A percentile compares a stretch with the other conserved stretches of the same genome.
Evolutionary conservation across 176 grass and related monocot species (phyloP).

Genomic region (Elymus sibiricus): DNA sequence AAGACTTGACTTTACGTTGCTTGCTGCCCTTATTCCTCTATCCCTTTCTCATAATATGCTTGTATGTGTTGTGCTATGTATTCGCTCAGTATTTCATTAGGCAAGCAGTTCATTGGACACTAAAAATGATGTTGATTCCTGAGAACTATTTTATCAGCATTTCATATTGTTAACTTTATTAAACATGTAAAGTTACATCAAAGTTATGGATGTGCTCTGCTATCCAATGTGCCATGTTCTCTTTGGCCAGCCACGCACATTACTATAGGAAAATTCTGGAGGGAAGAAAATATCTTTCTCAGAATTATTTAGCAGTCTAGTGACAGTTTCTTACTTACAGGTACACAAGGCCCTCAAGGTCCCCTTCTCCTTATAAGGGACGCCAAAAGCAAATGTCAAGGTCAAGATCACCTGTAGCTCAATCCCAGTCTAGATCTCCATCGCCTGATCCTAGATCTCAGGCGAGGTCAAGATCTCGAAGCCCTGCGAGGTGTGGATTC

Average conservation of each 20-base stretch:
- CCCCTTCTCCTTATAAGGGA: conserved; percentile 64
- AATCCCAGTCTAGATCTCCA: conserved; percentile 48
- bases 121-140: not conserved
- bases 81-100: not conserved
- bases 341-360: conserved; percentile 56
- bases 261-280: not conserved
- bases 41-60: not conserved
- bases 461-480: conserved; percentile 48
- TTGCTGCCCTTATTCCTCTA: not conserved
- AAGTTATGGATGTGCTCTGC: not conserved
- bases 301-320: not conserved
- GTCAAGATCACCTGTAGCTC: conserved; percentile 44
- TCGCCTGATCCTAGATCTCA: conserved; percentile 51
- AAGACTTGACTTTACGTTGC: not conserved
- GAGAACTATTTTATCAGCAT: not conserved
- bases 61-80: not conserved
- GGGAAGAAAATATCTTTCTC: not conserved
- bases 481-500: conserved; percentile 49
- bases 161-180: not conserved
- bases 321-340: conserved; percentile 19
- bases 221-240: not conserved
- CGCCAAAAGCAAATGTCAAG: conserved; percentile 56
- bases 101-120: not conserved
- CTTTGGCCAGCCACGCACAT: not conserved
- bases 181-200: not conserved